A percentile compares a stretch with the other conserved stretches of the same genome.
Evolutionary conservation across 2,329 filamentous ascomycete genomes (phyloP).

Genomic region (Ceratocystis alfenasii): DNA sequence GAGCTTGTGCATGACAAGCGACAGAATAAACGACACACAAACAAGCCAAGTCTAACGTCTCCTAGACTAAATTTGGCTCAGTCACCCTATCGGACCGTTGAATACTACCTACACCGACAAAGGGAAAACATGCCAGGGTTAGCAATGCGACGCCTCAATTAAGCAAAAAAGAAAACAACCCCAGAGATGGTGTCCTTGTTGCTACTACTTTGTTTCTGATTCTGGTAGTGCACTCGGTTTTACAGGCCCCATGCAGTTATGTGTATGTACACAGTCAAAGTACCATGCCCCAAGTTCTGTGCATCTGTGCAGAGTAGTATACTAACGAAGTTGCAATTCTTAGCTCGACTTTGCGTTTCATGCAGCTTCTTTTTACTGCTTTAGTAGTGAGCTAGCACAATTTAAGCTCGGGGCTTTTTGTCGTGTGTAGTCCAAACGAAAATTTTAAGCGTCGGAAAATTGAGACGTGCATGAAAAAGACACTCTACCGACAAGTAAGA

Average conservation of each 20-base stretch:
- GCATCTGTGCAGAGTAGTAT: constrained; percentile 2
- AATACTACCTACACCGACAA: constrained; percentile 7
- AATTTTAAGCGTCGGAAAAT: constrained; percentile 12
- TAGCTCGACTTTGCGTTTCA: constrained; percentile 6
- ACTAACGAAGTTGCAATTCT: background rate
- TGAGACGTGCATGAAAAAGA: constrained; percentile 7
- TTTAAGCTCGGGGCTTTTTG: constrained; percentile 9
- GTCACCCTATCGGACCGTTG: constrained; percentile 1
- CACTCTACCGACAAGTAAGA: background rate
- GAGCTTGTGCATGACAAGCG: constrained; percentile 5
- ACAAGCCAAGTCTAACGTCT: background rate
- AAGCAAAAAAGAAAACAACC: background rate
- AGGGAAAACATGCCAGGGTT: background rate
- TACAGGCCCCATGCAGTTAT: background rate
- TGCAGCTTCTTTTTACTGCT: background rate
- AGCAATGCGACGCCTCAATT: constrained; percentile 2
- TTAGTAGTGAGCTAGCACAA: background rate
- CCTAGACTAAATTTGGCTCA: constrained; percentile 3
- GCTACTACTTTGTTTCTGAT: background rate
- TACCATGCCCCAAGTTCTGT: constrained; percentile 6
- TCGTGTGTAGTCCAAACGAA: background rate
- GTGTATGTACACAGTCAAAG: constrained; percentile 4
- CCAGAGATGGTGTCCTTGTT: background rate
- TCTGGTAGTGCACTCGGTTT: background rate
- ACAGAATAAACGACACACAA: constrained; percentile 8